A percentile compares a stretch with the other conserved stretches of the same genome.
These are phyloP conservation scores for Lepidium sativum DNA, from an alignment of 345 rosid genomes.

Conservation along the genomic window DNA sequence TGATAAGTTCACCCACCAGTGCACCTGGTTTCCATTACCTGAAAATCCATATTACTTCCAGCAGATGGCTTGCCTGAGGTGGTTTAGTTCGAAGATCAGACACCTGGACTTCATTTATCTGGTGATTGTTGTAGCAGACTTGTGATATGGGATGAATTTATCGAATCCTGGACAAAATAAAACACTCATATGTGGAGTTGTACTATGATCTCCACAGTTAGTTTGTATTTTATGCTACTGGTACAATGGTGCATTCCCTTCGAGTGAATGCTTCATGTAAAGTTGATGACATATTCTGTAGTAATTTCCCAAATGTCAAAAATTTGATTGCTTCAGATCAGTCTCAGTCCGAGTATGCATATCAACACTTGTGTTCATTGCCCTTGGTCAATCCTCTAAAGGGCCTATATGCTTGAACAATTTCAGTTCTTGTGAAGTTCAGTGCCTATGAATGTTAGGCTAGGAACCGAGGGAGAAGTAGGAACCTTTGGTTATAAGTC, in stretches of 20 bases:
- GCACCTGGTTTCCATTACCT: constrained; percentile 56
- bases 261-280: constrained; percentile 29
- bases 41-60: constrained; percentile 22
- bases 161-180: constrained; percentile 23
- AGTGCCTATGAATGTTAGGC: background rate
- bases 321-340: constrained; percentile 6
- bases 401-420: background rate
- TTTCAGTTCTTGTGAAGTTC: background rate
- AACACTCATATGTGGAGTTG: constrained; percentile 19
- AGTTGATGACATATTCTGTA: constrained; percentile 15
- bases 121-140: constrained; percentile 22
- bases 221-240: constrained; percentile 13
- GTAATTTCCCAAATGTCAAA: constrained; percentile 3
- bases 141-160: constrained; percentile 17
- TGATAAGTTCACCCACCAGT: constrained; percentile 30
- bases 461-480: too few relatives aligned
- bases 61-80: constrained; percentile 74
- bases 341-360: background rate
- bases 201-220: constrained; percentile 10
- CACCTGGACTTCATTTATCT: constrained; percentile 25
- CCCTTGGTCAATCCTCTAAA: background rate
- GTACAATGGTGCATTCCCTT: constrained; percentile 24
- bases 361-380: background rate
- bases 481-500: too few relatives aligned
- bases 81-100: constrained; percentile 32